These are phyloP conservation scores for Talinum fruticosum DNA, from an alignment of 148 eudicot genomes.

Conservation along the genomic window DNA sequence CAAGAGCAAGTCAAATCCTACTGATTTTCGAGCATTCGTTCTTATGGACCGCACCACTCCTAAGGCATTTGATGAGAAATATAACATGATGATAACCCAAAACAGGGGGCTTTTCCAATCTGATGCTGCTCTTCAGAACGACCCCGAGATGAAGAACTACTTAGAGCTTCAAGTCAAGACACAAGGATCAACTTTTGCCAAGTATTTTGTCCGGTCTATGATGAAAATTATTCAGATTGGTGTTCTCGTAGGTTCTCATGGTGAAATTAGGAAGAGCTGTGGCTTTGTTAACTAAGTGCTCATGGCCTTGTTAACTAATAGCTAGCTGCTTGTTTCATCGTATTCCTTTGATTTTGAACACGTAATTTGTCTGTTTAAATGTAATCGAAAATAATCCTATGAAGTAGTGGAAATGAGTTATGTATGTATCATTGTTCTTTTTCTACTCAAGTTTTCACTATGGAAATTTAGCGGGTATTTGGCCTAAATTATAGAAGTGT, in stretches of 20 bases:
- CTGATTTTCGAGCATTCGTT: constrained; percentile 28
- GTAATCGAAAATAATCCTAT: too few species aligned
- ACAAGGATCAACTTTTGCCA: constrained; percentile 36
- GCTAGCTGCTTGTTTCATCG: background rate
- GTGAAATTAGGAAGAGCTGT: constrained; percentile 34
- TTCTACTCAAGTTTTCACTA: too few species aligned
- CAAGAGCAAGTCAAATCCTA: constrained; percentile 25
- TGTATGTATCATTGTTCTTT: too few species aligned
- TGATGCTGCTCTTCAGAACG: constrained; percentile 51
- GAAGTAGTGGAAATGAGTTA: too few species aligned
- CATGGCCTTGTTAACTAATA: too few species aligned
- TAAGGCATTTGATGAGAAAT: constrained; percentile 38
- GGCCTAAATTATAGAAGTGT: too few species aligned
- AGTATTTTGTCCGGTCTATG: constrained; percentile 39
- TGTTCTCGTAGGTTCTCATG: constrained; percentile 26
- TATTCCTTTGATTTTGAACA: too few species aligned
- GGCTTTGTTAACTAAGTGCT: constrained; percentile 29
- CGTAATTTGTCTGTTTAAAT: too few species aligned
- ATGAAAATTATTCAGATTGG: constrained; percentile 22
- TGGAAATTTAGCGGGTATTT: too few species aligned
- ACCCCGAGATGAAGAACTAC: constrained; percentile 32
- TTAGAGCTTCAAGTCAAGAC: constrained; percentile 21
- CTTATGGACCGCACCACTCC: constrained; percentile 48
- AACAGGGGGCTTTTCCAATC: constrained; percentile 51
- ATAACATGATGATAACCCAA: constrained; percentile 41